Base-by-base conservation (phyloP, 2,329 filamentous ascomycete genomes). In the Verticillium klebahnii region DNA sequence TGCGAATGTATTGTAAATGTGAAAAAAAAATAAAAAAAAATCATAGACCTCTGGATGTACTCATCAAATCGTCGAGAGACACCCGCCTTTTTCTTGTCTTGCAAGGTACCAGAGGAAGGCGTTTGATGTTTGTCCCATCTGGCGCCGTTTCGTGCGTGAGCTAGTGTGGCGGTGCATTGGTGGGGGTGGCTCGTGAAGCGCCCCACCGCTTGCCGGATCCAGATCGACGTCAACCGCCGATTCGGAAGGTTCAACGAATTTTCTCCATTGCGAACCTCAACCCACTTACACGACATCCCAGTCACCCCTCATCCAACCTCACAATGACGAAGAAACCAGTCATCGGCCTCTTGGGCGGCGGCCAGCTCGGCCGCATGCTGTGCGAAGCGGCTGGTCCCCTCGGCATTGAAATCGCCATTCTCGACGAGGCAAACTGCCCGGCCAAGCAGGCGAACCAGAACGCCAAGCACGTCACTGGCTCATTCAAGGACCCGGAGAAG, bases 311-410 rank as follows among this genome's bases (percentile, higher is more conserved):
- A 8, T 50, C 19, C 45, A 23, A 50, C 23, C 45, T 50, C 57
- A 69, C 45, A 60, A 73, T 73, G 71, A 65, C 65, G 37, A 70
- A 67, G 59, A 66, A 70, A 40, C 76, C 78, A n/a, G 74, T 80
- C 52, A 78, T 85, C 61, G 83, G 83, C 61, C 75, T 85, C 60
- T 74, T 85, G 1, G 83, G 83, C 64, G 83, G 83, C 59, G 91
- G 91, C 69, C 91, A 93, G 78, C 84, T 99, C 50, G 95, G 94
- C 64, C 91, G 92, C 67, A 98, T 98, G 95, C 85, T 98, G 23
- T 89, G 91, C 66, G 92, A 98, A 79, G 89, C 90, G n/a, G 93
- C 93, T 37, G 79, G 77, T 2, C 82, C 78, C 3, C 84, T 96
- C 62, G 92, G 92, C 69, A 87, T 96, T 67, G 84, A 90, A 67